These are phyloP conservation scores for Nakazawaea laoshanensis DNA, from an alignment of 805 yeast species.

Conservation along the genomic window DNA sequence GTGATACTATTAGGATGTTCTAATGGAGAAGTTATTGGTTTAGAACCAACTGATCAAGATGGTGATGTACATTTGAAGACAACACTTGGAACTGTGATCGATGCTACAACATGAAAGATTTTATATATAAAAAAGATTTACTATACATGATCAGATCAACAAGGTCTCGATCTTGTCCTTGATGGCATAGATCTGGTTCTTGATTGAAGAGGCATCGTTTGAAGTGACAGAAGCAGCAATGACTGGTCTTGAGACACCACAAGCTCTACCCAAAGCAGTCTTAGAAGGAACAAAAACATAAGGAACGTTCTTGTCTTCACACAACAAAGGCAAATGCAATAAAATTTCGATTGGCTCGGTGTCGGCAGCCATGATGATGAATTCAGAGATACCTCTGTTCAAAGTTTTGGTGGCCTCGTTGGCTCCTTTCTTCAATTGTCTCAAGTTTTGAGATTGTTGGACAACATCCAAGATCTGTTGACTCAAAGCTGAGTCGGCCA, in stretches of 20 bases:
- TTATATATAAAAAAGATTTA: too few relatives aligned
- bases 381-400: constrained; percentile 99
- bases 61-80: too few relatives aligned
- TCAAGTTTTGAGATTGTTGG: constrained; percentile 95
- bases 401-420: constrained; percentile 98
- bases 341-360: constrained; percentile 98
- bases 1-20: too few relatives aligned
- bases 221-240: constrained; percentile 98
- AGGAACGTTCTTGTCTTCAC: constrained; percentile 99
- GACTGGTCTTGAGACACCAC: constrained; percentile 99
- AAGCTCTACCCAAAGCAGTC: constrained; percentile 98
- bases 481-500: constrained; percentile 90
- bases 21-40: too few relatives aligned
- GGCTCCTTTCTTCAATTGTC: constrained; percentile 99
- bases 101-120: too few relatives aligned
- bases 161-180: constrained; percentile 99
- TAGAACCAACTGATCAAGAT: too few relatives aligned
- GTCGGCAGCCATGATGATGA: constrained; percentile 99
- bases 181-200: constrained; percentile 92
- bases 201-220: constrained; percentile 95
- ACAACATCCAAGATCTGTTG: constrained; percentile 97
- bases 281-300: constrained; percentile 98
- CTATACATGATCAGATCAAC: constrained; percentile 84
- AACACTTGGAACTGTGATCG: too few relatives aligned
- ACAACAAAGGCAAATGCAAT: constrained; percentile 91